These are phyloP conservation scores for Naganishia onofrii DNA, from an alignment of 768 basidiomycete genomes.

Conservation along the genomic window DNA sequence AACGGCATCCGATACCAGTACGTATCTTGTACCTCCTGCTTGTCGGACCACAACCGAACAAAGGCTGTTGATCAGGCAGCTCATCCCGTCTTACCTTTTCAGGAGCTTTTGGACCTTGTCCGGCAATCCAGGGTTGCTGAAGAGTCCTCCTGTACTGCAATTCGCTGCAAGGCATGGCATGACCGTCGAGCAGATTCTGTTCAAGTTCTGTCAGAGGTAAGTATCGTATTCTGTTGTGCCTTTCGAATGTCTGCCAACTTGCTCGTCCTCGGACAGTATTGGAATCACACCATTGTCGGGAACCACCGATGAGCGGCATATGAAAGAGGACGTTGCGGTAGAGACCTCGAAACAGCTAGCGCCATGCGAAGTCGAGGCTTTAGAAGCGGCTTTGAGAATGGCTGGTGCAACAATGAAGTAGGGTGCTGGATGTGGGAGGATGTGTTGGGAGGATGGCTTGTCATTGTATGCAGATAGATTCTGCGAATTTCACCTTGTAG, in stretches of 20 bases:
- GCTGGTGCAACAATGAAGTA: conserved; percentile 54
- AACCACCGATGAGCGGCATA: conserved; percentile 66
- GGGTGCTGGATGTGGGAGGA: background rate
- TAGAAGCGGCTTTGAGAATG: conserved; percentile 64
- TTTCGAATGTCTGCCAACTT: background rate
- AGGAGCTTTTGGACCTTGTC: conserved; percentile 79
- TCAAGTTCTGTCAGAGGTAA: conserved; percentile 62
- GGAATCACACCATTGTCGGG: conserved; percentile 73
- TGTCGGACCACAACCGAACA: too few relatives aligned
- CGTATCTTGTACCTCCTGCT: background rate
- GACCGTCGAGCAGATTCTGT: conserved; percentile 67
- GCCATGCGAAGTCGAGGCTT: conserved; percentile 29
- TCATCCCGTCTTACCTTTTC: background rate
- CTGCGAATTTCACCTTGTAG: too few relatives aligned
- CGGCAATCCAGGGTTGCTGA: conserved; percentile 67
- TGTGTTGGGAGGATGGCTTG: background rate
- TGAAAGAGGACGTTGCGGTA: conserved; percentile 62
- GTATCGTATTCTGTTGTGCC: conserved; percentile 17
- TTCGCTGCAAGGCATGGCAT: conserved; percentile 58
- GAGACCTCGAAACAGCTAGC: conserved; percentile 27
- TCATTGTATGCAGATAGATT: background rate
- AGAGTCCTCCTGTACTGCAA: conserved; percentile 56
- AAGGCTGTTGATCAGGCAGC: background rate
- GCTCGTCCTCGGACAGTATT: conserved; percentile 47
- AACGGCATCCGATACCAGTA: conserved; percentile 73